Evolutionary conservation across 352 stramenopile genomes (phyloP).

Genomic region (Blastocystis sp.): DNA sequence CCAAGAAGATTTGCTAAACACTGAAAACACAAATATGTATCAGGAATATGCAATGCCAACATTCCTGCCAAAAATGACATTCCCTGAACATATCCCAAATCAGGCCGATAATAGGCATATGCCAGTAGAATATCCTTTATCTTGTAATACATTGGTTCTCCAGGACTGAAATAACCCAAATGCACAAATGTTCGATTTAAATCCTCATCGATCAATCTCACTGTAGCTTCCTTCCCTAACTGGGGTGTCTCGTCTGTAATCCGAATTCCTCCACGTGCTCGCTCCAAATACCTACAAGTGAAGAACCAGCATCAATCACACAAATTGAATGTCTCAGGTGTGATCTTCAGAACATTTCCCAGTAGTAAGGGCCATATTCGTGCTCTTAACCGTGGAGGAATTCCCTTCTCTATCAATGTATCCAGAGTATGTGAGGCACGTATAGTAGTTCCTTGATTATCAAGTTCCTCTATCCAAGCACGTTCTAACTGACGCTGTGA

Average conservation of each 20-base stretch:
- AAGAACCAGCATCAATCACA: background rate
- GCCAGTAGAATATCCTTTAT: conserved; percentile 37
- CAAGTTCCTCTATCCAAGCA: background rate
- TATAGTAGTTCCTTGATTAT: background rate
- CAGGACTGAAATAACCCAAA: conserved; percentile 3
- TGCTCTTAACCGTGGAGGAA: conserved; percentile 11
- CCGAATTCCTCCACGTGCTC: background rate
- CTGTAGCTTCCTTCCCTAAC: conserved; percentile 31
- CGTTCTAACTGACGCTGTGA: background rate
- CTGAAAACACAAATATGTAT: conserved; percentile 53
- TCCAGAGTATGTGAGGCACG: background rate
- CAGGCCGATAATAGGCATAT: conserved; percentile 53
- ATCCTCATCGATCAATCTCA: conserved; percentile 37
- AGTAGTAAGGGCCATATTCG: conserved; percentile 44
- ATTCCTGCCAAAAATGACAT: conserved; percentile 61
- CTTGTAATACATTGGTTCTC: conserved; percentile 35
- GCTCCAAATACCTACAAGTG: background rate
- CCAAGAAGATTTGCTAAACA: conserved; percentile 43
- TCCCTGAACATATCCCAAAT: conserved; percentile 56
- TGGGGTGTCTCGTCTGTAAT: background rate
- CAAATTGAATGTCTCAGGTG: conserved; percentile 40
- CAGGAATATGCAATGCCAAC: conserved; percentile 47
- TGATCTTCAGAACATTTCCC: conserved; percentile 40
- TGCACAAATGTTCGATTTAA: conserved; percentile 32
- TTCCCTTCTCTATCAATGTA: conserved; percentile 39